Evolutionary conservation across 805 yeast genomes (phyloP).

Genomic region (Metahyphopichia silvanorum): DNA sequence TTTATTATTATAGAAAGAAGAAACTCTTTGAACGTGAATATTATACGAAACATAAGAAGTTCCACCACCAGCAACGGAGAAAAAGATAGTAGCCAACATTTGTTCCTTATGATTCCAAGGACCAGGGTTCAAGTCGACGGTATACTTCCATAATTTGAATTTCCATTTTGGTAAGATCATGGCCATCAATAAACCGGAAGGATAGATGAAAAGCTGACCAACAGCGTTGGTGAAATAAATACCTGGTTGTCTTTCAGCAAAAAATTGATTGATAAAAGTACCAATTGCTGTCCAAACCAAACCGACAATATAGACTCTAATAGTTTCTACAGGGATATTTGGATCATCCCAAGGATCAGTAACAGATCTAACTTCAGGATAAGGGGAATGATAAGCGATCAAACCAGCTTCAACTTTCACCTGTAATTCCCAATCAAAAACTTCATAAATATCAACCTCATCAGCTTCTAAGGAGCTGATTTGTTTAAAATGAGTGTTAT

Average conservation of each 20-base stretch:
- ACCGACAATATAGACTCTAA: conserved; percentile 50
- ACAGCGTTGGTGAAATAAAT: conserved; percentile 40
- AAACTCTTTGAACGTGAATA: conserved; percentile 18
- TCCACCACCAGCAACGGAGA: conserved; percentile 14
- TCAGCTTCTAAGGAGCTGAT: conserved; percentile 1
- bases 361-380: conserved; percentile 29
- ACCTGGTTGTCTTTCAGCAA: conserved; percentile 50
- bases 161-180: conserved; percentile 35
- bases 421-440: conserved; percentile 20
- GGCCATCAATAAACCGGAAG: conserved; percentile 36
- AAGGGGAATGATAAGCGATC: conserved; percentile 30
- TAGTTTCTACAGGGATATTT: conserved; percentile 30
- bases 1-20: conserved; percentile 23
- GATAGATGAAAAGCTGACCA: conserved; percentile 43
- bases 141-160: conserved; percentile 15
- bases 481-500: no score
- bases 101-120: conserved; percentile 57
- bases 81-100: conserved; percentile 52
- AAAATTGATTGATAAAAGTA: conserved; percentile 53
- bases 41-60: conserved; percentile 15
- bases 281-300: conserved; percentile 50
- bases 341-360: conserved; percentile 36
- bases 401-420: conserved; percentile 41
- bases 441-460: conserved; percentile 3
- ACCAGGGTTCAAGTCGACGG: conserved; percentile 5